Evolutionary conservation across 768 basidiomycete species (phyloP), one percentile per base, ranked within the genome.

Genomic region (Cantharellus anzutake): DNA sequence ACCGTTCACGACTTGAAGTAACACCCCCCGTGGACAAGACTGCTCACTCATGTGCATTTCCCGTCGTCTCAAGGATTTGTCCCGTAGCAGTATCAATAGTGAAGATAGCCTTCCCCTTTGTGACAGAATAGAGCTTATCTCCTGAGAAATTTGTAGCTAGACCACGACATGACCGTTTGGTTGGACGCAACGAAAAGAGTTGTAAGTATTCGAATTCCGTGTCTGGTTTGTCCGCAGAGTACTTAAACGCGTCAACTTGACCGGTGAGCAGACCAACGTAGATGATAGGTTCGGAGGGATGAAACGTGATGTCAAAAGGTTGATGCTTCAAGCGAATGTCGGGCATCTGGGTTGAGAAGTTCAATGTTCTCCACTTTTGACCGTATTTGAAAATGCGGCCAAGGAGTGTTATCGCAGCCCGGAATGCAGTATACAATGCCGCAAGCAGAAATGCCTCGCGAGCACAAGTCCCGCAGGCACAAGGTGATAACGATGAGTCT

Each of bases 241-340:
- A 96, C 3, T 75, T 67, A 68, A 84, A 91, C 0, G 87, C 87
- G 62, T 84, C 87, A 65, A 96, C 73, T 53, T 85, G 76, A 5
- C 93, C 93, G 0, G 86, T 84, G 14, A 97, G 73, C 2, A 94
- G 80, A 3, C 80, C 85, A 0, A 80, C 74, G 69, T 85, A 92
- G 2, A 92, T 79, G n/a, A 80, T 75, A 0, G 81, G 71, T 55
- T 77, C 66, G 3, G 74, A 75, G 0, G 93, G 91, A 66, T 94
- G 90, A 66, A 96, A 97, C 2, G 77, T 79, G 48, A 96, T 73
- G 73, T 94, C 93, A 71, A 94, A 96, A 38, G 92, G 80, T 70
- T 94, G 86, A 4, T 80, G 78, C 55, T 80, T 80, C 51, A 84
- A 76, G 29, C 76, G 73, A 56, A 91, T 82, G 72, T 87, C 74